Evolutionary conservation across 2,329 filamentous ascomycete genomes (phyloP), one percentile per base, ranked within the genome.

Genomic region (Monilinia fructicola): DNA sequence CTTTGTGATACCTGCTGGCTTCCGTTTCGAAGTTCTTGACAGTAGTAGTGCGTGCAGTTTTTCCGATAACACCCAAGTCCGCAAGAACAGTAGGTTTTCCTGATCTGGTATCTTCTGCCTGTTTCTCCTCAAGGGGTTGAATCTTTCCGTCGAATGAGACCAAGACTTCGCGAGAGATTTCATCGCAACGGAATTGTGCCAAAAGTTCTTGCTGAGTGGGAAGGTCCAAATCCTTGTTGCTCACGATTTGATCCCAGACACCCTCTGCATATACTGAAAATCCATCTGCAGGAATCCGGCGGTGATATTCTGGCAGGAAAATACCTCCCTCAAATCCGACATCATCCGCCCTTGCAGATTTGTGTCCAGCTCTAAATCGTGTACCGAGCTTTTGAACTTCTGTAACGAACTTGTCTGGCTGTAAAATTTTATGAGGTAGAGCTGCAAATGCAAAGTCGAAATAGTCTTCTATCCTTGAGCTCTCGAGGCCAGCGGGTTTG

Each of bases 371-470:
- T 52, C 89, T 85, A 79, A 99, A 99, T 59, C 95, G 85, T 54
- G 85, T 85, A 54, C 92, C 90, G 46, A 99, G 84, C 73, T 89
- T 91, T 71, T 88, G 85, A 18, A 96, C 90, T 75, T 96, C 93
- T 48, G 85, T 81, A 48, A 90, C 83, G 75, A 99, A 99, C 78
- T 93, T 91, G 31, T 98, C 93, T 4, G 91, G 93, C 76, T 98
- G 94, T 64, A 98, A 85, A 69, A 97, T 93, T 82, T 99, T 99
- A 83, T 99, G 95, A 4, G 95, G 95, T 28, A 99, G 84, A 0
- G 94, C 93, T 58, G 93, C 92, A 76, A 99, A 99, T 65, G 93
- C 93, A 78, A 99, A 98, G 80, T 99, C 95, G 75, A 99, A 99
- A 81, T 98, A 99, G 76, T 99, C 94, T 73, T 95, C 91, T 71